phyloP scores from a whole-genome alignment of 1,139 yeast species.

The Saccharomyces pastorianus region DNA sequence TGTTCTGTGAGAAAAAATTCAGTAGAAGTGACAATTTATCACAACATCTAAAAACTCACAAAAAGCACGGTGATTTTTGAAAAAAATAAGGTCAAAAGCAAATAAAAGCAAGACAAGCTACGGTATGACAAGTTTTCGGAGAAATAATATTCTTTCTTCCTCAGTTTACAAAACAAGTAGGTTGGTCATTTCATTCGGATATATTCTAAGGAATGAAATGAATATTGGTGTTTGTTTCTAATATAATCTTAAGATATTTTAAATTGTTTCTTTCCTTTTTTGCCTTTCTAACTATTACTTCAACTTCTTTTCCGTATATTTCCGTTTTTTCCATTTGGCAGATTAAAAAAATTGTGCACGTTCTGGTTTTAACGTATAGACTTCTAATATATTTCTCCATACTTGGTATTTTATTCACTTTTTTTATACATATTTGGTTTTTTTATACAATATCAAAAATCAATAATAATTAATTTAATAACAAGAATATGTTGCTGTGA shows the following conservation, averaged over 20 bases:
- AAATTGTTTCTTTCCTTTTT: too few species aligned
- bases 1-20: conserved; percentile 62
- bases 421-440: not conserved
- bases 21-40: conserved; percentile 71
- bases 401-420: not conserved
- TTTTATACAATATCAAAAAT: not conserved
- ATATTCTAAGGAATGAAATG: not conserved
- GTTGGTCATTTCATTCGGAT: not conserved
- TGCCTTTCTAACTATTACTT: not conserved
- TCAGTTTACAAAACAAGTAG: not conserved
- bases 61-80: conserved; percentile 30
- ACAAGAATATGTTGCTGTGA: too few species aligned
- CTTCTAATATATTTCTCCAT: not conserved
- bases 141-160: not conserved
- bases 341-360: not conserved
- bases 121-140: not conserved
- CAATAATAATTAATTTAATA: too few species aligned
- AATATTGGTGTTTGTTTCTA: not conserved
- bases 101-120: not conserved
- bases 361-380: not conserved
- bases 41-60: conserved; percentile 71
- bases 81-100: not conserved
- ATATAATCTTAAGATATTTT: too few species aligned
- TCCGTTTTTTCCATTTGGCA: not conserved
- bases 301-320: not conserved